These are phyloP conservation scores for Vachellia collinsii DNA, from an alignment of 306 rosid genomes.

Conservation along the genomic window DNA sequence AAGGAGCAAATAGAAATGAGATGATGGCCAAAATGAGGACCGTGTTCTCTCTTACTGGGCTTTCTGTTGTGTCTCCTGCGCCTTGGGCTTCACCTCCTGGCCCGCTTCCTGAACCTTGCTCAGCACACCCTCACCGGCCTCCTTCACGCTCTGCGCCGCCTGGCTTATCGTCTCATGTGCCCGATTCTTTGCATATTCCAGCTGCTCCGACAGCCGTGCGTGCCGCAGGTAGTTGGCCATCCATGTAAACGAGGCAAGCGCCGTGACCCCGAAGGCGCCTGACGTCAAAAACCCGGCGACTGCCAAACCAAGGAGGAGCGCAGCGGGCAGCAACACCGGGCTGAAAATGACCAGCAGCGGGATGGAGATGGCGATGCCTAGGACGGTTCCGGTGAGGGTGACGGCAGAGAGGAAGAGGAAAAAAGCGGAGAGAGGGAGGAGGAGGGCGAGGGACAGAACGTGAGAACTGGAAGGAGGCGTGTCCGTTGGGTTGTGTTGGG, in stretches of 20 bases:
- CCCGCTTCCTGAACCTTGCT: constrained; percentile 26
- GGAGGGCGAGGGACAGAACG: constrained; percentile 41
- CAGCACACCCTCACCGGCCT: not conserved
- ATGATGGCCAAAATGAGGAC: not conserved
- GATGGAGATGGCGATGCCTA: constrained; percentile 49
- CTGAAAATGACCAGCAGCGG: constrained; percentile 63
- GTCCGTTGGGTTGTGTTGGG: constrained; percentile 27
- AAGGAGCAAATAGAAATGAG: not conserved
- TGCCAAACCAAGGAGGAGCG: constrained; percentile 37
- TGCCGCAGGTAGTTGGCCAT: constrained; percentile 42
- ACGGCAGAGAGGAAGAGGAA: constrained; percentile 56
- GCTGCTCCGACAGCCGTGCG: constrained; percentile 34
- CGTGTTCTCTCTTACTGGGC: not conserved
- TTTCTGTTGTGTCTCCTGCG: not conserved
- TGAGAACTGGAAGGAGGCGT: constrained; percentile 43
- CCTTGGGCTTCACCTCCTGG: constrained; percentile 1
- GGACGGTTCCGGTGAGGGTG: constrained; percentile 45
- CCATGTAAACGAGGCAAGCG: constrained; percentile 67
- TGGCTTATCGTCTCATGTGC: constrained; percentile 32
- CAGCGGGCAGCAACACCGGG: constrained; percentile 62
- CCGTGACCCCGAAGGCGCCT: constrained; percentile 60
- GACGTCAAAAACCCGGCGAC: constrained; percentile 61
- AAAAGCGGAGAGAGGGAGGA: constrained; percentile 53
- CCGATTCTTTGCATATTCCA: constrained; percentile 34
- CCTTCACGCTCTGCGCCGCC: constrained; percentile 34